Percentiles rank a stretch among this genome's conserved stretches.
phyloP scores from a whole-genome alignment of 371 early-diverging fungal genomes.

The Rhizopus delemar region DNA sequence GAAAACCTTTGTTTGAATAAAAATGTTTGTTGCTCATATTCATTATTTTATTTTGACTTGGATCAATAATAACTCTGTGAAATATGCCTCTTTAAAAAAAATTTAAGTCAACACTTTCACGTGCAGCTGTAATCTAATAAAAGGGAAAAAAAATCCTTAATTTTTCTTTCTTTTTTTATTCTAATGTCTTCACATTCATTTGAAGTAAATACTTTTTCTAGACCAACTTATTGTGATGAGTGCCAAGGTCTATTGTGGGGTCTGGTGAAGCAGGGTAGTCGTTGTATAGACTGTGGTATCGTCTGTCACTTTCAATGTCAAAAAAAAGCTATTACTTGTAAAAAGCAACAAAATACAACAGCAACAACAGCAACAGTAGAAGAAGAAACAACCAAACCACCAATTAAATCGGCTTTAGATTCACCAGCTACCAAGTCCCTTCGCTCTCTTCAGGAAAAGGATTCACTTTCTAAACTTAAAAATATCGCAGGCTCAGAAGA shows the following conservation, averaged over 20 bases:
- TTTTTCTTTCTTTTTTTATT: slow-evolving; percentile 1
- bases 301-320: slow-evolving; percentile 20
- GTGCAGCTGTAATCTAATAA: not conserved
- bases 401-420: not conserved
- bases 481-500: slow-evolving; percentile 26
- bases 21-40: not conserved
- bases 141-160: not conserved
- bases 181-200: slow-evolving; percentile 23
- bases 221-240: slow-evolving; percentile 27
- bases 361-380: slow-evolving; percentile 4
- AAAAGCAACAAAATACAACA: not conserved
- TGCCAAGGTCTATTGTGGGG: slow-evolving; percentile 33
- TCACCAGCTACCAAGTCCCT: slow-evolving; percentile 33
- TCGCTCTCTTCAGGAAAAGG: slow-evolving; percentile 17
- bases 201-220: slow-evolving; percentile 17
- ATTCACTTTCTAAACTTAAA: slow-evolving; percentile 6
- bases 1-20: slow-evolving; percentile 25
- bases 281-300: slow-evolving; percentile 23
- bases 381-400: no score
- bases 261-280: slow-evolving; percentile 23
- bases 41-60: no score
- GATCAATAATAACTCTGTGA: no score
- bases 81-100: no score
- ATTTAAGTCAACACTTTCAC: not conserved
- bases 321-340: slow-evolving; percentile 8